Conservation (phyloP, 2,329 filamentous ascomycete species). For the Nemania abortiva region DNA sequence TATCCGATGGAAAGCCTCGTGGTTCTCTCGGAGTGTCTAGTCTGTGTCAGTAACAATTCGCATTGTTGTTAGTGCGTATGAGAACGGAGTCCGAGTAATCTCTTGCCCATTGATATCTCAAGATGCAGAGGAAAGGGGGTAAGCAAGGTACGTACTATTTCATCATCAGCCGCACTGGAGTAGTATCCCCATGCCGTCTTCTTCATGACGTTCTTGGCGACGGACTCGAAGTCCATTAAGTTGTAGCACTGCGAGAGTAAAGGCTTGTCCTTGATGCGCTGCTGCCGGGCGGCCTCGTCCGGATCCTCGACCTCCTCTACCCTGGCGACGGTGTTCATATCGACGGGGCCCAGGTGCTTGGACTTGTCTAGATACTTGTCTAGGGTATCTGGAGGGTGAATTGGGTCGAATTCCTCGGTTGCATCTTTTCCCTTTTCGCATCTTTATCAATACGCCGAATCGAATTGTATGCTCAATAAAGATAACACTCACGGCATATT, state of each 20-base stretch:
- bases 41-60: neutral
- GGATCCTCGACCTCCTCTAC: conserved; percentile 76
- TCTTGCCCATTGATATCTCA: neutral
- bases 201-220: conserved; percentile 92
- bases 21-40: conserved; percentile 94
- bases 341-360: conserved; percentile 90
- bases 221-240: conserved; percentile 93
- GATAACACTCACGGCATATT: conserved; percentile 75
- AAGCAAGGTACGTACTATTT: conserved; percentile 72
- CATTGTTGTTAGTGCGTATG: neutral
- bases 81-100: neutral
- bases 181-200: conserved; percentile 98
- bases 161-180: conserved; percentile 90
- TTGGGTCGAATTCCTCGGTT: conserved; percentile 90
- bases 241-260: conserved; percentile 91
- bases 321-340: conserved; percentile 82
- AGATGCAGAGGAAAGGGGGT: neutral
- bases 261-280: conserved; percentile 81
- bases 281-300: conserved; percentile 77
- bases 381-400: conserved; percentile 88
- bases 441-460: neutral
- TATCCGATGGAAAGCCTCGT: conserved; percentile 95
- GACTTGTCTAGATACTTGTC: conserved; percentile 84
- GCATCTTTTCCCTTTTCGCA: conserved; percentile 81
- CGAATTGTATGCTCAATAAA: neutral